Base-by-base conservation (phyloP, 257 asterid species). In the Prunella vulgaris region DNA sequence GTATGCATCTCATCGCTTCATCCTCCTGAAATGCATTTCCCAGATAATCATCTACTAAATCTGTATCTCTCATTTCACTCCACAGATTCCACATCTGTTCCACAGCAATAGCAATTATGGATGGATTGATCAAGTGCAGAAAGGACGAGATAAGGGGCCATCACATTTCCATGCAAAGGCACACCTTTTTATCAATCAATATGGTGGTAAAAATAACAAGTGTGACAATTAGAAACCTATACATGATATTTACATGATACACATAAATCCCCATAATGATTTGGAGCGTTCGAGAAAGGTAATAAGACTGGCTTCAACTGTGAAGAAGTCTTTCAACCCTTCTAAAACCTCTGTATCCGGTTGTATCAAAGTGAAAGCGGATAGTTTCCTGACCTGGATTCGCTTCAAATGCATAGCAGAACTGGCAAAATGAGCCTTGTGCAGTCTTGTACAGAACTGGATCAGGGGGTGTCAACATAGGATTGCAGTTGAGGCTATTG, bases 401-500 rank as follows among this genome's bases (percentile, higher is more conserved):
- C 28, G 7, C 37, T 32, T 32, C n/a, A n/a, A n/a, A 6, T 24
- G 61, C n/a, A n/a, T n/a, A n/a, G n/a, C n/a, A 5, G 27, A 80
- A 76, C 17, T 3, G 56, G 3, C 28, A 75, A 35, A 4, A 3
- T n/a, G 17, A 79, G 70, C 68, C 81, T 56, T 14, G 72, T 14
- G 72, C 77, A 2, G 72, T 73, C 12, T 33, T 28, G 65, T 79
- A 25, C n/a, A 71, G 77, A 64, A 67, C 60, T 6, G 57, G 78
- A 66, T 80, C 71, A 14, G 27, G 12, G 10, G 17, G 42, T n/a
- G n/a, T n/a, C n/a, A 62, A 69, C 15, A 35, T 48, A 15, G 62
- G 6, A 32, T 30, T 5, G 12, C 63, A 13, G 85, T 76, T 18
- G 92, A 69, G 59, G 67, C 70, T n/a, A 76, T 72, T 18, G 87